Percentiles rank a stretch among this genome's conserved stretches.
Conservation (phyloP, 1,284 basidiomycete genomes). For the Tylopilus sp. region DNA sequence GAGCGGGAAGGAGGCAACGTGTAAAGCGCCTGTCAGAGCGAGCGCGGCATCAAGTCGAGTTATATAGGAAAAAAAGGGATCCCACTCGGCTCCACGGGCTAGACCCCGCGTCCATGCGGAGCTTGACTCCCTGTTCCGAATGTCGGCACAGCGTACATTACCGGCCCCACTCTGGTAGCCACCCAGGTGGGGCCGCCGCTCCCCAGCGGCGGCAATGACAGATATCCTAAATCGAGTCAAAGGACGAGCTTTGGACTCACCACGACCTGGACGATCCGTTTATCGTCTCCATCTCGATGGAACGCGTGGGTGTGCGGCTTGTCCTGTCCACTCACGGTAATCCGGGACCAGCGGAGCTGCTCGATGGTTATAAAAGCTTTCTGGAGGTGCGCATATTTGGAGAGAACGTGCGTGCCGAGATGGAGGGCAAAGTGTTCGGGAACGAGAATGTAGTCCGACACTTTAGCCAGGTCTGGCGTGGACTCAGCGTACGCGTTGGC, state of each 20-base stretch:
- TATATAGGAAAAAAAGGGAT: conserved; percentile 13
- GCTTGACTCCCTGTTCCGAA: conserved; percentile 6
- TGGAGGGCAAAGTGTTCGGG: conserved; percentile 88
- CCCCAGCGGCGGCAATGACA: not conserved
- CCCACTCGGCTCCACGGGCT: conserved; percentile 23
- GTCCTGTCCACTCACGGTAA: conserved; percentile 49
- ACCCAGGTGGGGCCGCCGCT: conserved; percentile 12
- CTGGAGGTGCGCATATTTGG: conserved; percentile 76
- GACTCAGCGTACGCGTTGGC: not conserved
- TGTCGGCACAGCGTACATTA: conserved; percentile 5
- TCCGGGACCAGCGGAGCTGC: conserved; percentile 84
- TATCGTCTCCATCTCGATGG: conserved; percentile 88
- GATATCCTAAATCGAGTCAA: conserved; percentile 3
- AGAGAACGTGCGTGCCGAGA: conserved; percentile 80
- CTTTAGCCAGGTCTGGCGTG: conserved; percentile 76
- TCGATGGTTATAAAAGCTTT: conserved; percentile 77
- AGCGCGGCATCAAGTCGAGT: not conserved
- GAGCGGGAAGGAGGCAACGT: not conserved
- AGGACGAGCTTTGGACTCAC: conserved; percentile 37
- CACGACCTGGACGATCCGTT: conserved; percentile 64
- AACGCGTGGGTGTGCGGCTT: conserved; percentile 80
- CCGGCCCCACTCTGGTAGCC: conserved; percentile 22
- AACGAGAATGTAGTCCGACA: conserved; percentile 77
- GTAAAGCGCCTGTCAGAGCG: not conserved
- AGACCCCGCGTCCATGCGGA: conserved; percentile 22